These are phyloP conservation scores for Daphne laureola DNA, from an alignment of 441 rosid species.

Conservation along the genomic window DNA sequence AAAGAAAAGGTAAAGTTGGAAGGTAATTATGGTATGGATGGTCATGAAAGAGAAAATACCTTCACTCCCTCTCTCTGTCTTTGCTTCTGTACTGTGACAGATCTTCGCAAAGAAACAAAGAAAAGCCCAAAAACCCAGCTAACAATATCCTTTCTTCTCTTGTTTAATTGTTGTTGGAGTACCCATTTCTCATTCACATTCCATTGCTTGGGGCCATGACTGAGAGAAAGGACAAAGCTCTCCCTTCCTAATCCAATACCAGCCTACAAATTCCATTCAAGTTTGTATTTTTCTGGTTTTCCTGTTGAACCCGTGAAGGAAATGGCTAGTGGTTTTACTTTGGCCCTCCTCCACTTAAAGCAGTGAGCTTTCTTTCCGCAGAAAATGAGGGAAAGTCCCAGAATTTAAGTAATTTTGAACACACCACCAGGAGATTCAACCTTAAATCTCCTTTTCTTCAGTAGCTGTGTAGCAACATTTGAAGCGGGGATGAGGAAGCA, in stretches of 20 bases:
- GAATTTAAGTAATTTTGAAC: slow-evolving; percentile 13
- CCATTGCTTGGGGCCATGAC: slow-evolving; percentile 18
- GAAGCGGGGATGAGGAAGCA: slow-evolving; percentile 76
- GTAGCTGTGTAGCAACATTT: slow-evolving; percentile 34
- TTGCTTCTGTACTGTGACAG: slow-evolving; percentile 19
- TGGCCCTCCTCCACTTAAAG: slow-evolving; percentile 21
- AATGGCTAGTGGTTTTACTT: slow-evolving; percentile 23
- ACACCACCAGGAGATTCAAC: background rate
- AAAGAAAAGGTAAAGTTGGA: slow-evolving; percentile 25
- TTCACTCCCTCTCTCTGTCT: slow-evolving; percentile 10
- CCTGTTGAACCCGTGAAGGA: slow-evolving; percentile 30
- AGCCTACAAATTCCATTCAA: slow-evolving; percentile 9
- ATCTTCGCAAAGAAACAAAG: slow-evolving; percentile 32
- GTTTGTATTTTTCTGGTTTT: slow-evolving; percentile 28
- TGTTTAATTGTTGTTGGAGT: slow-evolving; percentile 7
- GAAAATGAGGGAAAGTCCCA: slow-evolving; percentile 43
- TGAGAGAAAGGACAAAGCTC: slow-evolving; percentile 27
- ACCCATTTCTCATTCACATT: slow-evolving; percentile 13
- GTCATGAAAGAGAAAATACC: slow-evolving; percentile 24
- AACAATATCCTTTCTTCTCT: slow-evolving; percentile 2
- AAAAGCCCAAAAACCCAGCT: slow-evolving; percentile 27
- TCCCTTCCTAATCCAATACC: slow-evolving; percentile 19
- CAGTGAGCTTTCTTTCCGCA: slow-evolving; percentile 23
- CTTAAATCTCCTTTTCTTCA: slow-evolving; percentile 15
- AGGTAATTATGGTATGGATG: slow-evolving; percentile 42